Evolutionary conservation across 2,329 filamentous ascomycete genomes (phyloP).

Genomic region (Calonectria pteridis): DNA sequence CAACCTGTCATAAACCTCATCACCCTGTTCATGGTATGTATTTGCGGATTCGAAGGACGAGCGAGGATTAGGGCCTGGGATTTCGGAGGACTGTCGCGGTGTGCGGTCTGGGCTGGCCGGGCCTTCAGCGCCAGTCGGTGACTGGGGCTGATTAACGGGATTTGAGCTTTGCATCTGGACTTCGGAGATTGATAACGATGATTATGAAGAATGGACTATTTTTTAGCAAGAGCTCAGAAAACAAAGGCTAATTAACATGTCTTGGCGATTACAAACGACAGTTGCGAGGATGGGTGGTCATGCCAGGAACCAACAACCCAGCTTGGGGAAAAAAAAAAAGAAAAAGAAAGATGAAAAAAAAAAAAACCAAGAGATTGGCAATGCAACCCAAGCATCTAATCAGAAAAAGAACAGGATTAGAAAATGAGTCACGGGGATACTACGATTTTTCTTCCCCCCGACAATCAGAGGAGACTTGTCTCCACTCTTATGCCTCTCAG

Average conservation of each 20-base stretch:
- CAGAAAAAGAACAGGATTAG: background rate
- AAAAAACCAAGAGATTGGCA: background rate
- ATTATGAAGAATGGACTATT: background rate
- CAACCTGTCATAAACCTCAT: slow-evolving; percentile 74
- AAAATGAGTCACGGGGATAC: slow-evolving; percentile 8
- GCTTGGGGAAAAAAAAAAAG: background rate
- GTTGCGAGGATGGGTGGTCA: background rate
- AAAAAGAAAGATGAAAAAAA: background rate
- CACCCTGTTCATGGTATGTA: slow-evolving; percentile 49
- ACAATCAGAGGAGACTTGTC: background rate
- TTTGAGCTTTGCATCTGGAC: slow-evolving; percentile 4
- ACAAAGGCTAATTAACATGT: background rate
- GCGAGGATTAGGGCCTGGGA: background rate
- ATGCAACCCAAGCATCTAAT: background rate
- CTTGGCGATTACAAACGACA: background rate
- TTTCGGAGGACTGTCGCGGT: background rate
- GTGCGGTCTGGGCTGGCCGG: background rate
- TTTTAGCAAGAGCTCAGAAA: background rate
- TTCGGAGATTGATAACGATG: background rate
- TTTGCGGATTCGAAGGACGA: background rate
- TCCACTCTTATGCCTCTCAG: background rate
- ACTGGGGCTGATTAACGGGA: background rate
- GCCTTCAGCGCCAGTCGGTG: background rate
- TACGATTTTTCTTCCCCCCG: background rate
- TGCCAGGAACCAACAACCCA: background rate